Base-by-base conservation (phyloP, 306 rosid species). In the Vigna mungo region DNA sequence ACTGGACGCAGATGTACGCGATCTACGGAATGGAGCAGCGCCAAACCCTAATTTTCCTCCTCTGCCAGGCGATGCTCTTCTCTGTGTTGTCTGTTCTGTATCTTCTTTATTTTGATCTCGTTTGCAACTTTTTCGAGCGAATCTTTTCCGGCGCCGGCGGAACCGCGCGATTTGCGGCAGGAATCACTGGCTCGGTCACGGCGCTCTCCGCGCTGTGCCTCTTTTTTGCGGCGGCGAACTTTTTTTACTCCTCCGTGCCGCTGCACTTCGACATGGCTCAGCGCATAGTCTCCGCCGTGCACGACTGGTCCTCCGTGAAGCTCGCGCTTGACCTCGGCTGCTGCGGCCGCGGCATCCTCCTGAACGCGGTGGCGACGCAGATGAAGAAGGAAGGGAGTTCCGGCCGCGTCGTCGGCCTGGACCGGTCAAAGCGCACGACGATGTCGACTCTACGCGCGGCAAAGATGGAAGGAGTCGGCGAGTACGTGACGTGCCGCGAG, bases 291-390 rank as follows among this genome's bases (percentile, higher is more conserved):
- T 64, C 81, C 85, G 85, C 93, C 14, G 96, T 96, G 66, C 41
- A 76, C 80, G 96, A 92, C 86, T 96, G 99, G 99, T 96, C 99
- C 2, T 88, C 97, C 14, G 99, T 96, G 20, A 91, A 89, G 48
- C 92, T 84, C n/a, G 99, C 96, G 16, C 91, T 96, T 1, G 99
- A 96, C 89, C 85, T 96, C 39, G 99, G 99, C 69, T 96, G 99
- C 85, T 96, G 99, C 78, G 99, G 99, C 81, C 87, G 98, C 0
- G 99, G 99, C 9, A 91, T 96, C 58, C 96, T 96, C 20, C 85
- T 96, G 10, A 96, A 92, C 90, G 94, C 97, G 56, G 99, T 96
- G 1, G 99, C 99, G 7, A 92, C 93, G 16, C 98, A 91, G 82
- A 80, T 96, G 1, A 96, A 96, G 23, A 96, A 96, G 23, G 96